These are phyloP conservation scores for Globisporangium mamillatum DNA, from an alignment of 352 stramenopile genomes.

Conservation along the genomic window DNA sequence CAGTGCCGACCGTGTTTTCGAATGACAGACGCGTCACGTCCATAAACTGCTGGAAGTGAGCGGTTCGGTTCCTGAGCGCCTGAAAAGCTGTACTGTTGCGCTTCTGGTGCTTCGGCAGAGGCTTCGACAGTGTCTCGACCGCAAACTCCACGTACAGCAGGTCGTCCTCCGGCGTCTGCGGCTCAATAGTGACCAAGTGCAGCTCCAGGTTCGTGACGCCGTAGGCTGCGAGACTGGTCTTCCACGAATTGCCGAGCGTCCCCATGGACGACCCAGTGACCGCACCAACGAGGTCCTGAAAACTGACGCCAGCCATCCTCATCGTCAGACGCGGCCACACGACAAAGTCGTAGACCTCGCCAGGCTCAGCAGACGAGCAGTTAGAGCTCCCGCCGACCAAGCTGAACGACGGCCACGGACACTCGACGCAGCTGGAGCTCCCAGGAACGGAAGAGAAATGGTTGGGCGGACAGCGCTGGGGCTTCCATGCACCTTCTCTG, in stretches of 20 bases:
- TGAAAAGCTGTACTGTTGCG: slow-evolving; percentile 8
- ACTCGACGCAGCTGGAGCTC: not conserved
- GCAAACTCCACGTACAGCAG: slow-evolving; percentile 7
- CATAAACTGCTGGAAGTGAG: slow-evolving; percentile 8
- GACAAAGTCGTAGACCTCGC: slow-evolving; percentile 16
- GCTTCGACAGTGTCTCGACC: slow-evolving; percentile 2
- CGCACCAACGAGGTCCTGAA: not conserved
- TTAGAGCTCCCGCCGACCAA: not conserved
- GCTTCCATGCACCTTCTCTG: slow-evolving; percentile 6
- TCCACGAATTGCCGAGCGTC: not conserved
- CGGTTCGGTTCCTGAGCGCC: not conserved
- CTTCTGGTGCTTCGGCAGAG: slow-evolving; percentile 12
- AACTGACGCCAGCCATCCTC: slow-evolving; percentile 14
- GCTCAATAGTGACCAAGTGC: slow-evolving; percentile 11
- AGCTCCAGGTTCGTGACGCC: slow-evolving; percentile 7
- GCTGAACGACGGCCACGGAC: slow-evolving; percentile 19
- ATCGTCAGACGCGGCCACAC: slow-evolving; percentile 14
- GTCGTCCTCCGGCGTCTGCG: slow-evolving; percentile 12
- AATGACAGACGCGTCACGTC: slow-evolving; percentile 2
- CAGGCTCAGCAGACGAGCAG: not conserved
- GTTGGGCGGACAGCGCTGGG: slow-evolving; percentile 11
- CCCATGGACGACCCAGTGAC: slow-evolving; percentile 1
- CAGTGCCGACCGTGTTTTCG: not conserved
- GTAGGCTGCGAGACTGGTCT: slow-evolving; percentile 5
- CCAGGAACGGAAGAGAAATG: not conserved